Evolutionary conservation across 257 asterid genomes (phyloP), one percentile per base, ranked within the genome.

Genomic region (Scutellaria galericulata): DNA sequence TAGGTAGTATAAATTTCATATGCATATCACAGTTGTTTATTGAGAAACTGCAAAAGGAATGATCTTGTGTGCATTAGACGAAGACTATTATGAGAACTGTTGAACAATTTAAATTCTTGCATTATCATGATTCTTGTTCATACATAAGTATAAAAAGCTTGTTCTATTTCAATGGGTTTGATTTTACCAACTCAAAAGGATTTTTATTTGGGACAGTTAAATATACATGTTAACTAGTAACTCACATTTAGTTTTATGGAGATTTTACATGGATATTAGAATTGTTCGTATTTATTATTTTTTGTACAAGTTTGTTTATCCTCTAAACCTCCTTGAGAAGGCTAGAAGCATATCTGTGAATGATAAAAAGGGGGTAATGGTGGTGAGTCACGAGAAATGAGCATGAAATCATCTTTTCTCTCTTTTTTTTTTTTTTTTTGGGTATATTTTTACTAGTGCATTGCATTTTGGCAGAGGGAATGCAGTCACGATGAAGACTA

Each of bases 401-500:
- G 52, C 61, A 52, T 24, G 42, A 24, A 55, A 10, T 50, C 10
- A 56, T 56, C 8, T 56, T 31, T 2, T 31, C 8, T 0, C 18
- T 56, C 27, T 57, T 15, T 15, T 37, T 24, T 57, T 56, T 57
- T 15, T 15, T 37, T 24, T 57, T 18, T 18, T 18, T 18, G 4
- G 31, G 13, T 65, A 4, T 40, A 24, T 68, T 13, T 47, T 52
- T 47, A 47, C 40, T 42, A 40, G 40, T 66, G 48, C 15, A 14
- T 52, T n/a, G 31, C 62, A 24, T 70, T 72, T 75, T 81, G 66
- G 79, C 95, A 94, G 99, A 81, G 97, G 97, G 50, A 83, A 89
- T 75, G 99, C 99, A 5, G 92, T 86, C 80, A 91, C 97, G 2
- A 91, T 94, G 97, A 92, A 87, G 84, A 88, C 87, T 62, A 94